phyloP scores from a whole-genome alignment of 1,284 basidiomycete genomes.

The Chiua sp. region DNA sequence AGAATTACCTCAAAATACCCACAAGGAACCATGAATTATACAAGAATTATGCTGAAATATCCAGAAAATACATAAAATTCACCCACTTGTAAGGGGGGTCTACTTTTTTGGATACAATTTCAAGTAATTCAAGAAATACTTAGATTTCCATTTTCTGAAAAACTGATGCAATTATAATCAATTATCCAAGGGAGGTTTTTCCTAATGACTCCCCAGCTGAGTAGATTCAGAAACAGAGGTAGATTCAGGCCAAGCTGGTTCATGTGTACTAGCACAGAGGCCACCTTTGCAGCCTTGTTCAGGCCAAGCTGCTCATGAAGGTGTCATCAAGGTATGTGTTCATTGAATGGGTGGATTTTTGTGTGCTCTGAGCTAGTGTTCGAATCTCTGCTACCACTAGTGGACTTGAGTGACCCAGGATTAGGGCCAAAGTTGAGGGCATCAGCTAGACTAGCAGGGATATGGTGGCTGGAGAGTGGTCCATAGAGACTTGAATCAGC shows the following conservation, averaged over 20 bases:
- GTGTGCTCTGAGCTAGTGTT: too few species aligned
- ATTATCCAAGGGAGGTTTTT: too few species aligned
- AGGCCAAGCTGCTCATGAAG: neutral
- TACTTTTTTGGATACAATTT: too few species aligned
- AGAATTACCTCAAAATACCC: too few species aligned
- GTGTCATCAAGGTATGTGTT: neutral
- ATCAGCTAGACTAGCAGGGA: neutral
- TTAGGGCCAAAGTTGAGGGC: neutral
- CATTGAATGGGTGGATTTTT: neutral
- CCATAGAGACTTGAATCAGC: neutral
- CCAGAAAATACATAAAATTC: too few species aligned
- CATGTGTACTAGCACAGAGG: neutral
- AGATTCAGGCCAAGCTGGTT: slow-evolving; percentile 3
- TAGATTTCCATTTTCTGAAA: too few species aligned
- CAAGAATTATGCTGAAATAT: too few species aligned
- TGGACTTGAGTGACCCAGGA: neutral
- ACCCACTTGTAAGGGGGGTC: too few species aligned
- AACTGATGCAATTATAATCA: too few species aligned
- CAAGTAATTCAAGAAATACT: too few species aligned
- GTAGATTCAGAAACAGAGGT: slow-evolving; percentile 5
- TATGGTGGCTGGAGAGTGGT: neutral
- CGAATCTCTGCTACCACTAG: neutral
- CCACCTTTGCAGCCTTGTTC: neutral
- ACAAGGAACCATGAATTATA: too few species aligned
- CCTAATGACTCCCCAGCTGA: slow-evolving; percentile 7